phyloP scores from a whole-genome alignment of 2,329 filamentous ascomycete genomes.

The Thermomyces lanuginosus region DNA sequence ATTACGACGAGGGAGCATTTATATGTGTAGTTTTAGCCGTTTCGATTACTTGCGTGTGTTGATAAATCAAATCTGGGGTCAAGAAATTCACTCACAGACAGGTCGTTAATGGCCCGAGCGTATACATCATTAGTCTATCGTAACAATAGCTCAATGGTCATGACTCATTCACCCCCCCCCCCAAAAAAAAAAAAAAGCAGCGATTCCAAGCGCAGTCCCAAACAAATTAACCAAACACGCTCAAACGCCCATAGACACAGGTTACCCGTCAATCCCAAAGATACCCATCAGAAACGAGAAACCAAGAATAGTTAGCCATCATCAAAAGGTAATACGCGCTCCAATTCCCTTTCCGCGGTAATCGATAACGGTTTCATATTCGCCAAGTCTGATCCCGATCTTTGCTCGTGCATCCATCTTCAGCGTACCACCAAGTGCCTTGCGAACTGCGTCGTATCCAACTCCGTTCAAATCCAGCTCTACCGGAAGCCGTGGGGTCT shows the following conservation, averaged over 20 bases:
- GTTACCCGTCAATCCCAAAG: too few relatives aligned
- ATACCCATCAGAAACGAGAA: too few relatives aligned
- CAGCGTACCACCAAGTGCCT: constrained; percentile 63
- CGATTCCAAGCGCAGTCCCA: too few relatives aligned
- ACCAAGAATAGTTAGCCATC: constrained; percentile 1
- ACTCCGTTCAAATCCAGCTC: constrained; percentile 60
- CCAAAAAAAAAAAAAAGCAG: constrained; percentile 1
- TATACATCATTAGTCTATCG: too few relatives aligned
- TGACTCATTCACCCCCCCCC: too few relatives aligned
- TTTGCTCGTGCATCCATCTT: constrained; percentile 63
- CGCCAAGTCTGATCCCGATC: constrained; percentile 56
- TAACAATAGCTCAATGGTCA: too few relatives aligned
- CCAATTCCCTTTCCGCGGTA: constrained; percentile 56
- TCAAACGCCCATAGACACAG: too few relatives aligned
- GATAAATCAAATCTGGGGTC: not conserved
- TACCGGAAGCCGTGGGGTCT: constrained; percentile 65
- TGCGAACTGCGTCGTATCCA: constrained; percentile 65
- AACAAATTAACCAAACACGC: too few relatives aligned
- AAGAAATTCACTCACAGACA: too few relatives aligned
- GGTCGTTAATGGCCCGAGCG: too few relatives aligned
- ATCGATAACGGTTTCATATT: constrained; percentile 57
- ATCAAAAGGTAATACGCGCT: constrained; percentile 37
- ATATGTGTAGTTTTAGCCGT: too few relatives aligned
- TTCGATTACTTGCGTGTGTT: too few relatives aligned
- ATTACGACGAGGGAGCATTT: not conserved